These are phyloP conservation scores for Kickxella alabastrina DNA, from an alignment of 192 early-diverging fungal genomes.

Conservation along the genomic window DNA sequence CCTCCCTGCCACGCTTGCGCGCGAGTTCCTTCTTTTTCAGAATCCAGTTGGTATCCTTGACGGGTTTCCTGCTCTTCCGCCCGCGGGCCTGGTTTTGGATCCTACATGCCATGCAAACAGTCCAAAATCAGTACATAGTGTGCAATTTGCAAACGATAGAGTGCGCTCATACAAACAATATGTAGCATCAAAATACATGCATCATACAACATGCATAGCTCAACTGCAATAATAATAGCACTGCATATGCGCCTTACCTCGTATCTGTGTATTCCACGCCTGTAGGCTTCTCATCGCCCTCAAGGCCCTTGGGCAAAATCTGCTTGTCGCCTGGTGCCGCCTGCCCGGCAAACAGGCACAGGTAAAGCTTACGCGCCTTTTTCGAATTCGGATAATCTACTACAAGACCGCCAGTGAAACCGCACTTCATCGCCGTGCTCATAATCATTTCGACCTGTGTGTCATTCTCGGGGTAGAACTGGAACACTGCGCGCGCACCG, in stretches of 20 bases:
- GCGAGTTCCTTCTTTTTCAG: conserved; percentile 85
- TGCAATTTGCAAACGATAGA: too few relatives aligned
- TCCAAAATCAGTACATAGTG: neutral
- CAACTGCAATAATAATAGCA: too few relatives aligned
- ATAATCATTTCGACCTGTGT: conserved; percentile 92
- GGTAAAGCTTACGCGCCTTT: conserved; percentile 95
- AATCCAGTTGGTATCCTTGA: conserved; percentile 89
- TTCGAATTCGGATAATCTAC: conserved; percentile 95
- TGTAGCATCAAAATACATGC: too few relatives aligned
- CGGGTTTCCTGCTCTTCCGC: conserved; percentile 50
- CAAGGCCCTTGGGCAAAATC: conserved; percentile 39
- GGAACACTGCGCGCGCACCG: conserved; percentile 93
- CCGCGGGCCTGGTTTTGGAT: conserved; percentile 31
- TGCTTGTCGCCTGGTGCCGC: conserved; percentile 38
- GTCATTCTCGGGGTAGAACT: conserved; percentile 98
- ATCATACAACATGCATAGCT: too few relatives aligned
- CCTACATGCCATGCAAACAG: conserved; percentile 15
- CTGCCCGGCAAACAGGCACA: conserved; percentile 94
- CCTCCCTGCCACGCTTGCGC: conserved; percentile 70
- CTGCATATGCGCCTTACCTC: too few relatives aligned
- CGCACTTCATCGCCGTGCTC: conserved; percentile 79
- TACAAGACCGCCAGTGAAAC: conserved; percentile 93
- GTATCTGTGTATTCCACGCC: conserved; percentile 35
- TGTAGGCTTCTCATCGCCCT: conserved; percentile 14
- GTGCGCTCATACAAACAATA: too few relatives aligned